A percentile compares a stretch with the other conserved stretches of the same genome.
Conservation (phyloP, 768 basidiomycete genomes). For the Hysterangium stoloniferum region DNA sequence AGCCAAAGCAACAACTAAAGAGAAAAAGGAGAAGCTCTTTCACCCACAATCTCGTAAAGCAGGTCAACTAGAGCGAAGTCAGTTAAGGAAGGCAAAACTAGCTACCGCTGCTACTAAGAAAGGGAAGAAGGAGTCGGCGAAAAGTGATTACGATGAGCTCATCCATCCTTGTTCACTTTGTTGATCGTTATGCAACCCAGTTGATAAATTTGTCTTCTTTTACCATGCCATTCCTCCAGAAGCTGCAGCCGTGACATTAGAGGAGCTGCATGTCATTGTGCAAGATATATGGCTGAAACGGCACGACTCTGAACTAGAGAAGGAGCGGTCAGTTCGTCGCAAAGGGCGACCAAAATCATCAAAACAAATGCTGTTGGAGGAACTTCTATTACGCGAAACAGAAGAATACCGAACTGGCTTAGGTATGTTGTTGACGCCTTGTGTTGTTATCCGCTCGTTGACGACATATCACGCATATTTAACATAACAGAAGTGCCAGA, state of each 20-base stretch:
- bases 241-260: slow-evolving; percentile 45
- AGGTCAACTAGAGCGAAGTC: slow-evolving; percentile 58
- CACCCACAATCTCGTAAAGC: slow-evolving; percentile 84
- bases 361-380: slow-evolving; percentile 61
- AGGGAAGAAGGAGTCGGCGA: slow-evolving; percentile 43
- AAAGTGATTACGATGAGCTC: slow-evolving; percentile 32
- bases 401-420: slow-evolving; percentile 77
- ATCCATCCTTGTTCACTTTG: slow-evolving; percentile 8
- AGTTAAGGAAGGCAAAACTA: slow-evolving; percentile 63
- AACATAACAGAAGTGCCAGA: slow-evolving; percentile 60
- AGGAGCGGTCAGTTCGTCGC: slow-evolving; percentile 51
- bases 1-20: slow-evolving; percentile 19
- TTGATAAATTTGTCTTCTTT: slow-evolving; percentile 70
- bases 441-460: slow-evolving; percentile 1
- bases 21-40: slow-evolving; percentile 71
- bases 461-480: slow-evolving; percentile 8
- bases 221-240: slow-evolving; percentile 60
- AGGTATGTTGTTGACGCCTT: slow-evolving; percentile 38
- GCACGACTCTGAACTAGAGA: slow-evolving; percentile 55
- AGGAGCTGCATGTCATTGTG: slow-evolving; percentile 59
- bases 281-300: slow-evolving; percentile 67
- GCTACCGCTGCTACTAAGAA: slow-evolving; percentile 48
- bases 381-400: slow-evolving; percentile 54
- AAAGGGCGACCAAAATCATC: slow-evolving; percentile 71
- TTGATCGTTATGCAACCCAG: slow-evolving; percentile 27